phyloP scores from a whole-genome alignment of 768 basidiomycete genomes.

The Leccinum longicurvipes region DNA sequence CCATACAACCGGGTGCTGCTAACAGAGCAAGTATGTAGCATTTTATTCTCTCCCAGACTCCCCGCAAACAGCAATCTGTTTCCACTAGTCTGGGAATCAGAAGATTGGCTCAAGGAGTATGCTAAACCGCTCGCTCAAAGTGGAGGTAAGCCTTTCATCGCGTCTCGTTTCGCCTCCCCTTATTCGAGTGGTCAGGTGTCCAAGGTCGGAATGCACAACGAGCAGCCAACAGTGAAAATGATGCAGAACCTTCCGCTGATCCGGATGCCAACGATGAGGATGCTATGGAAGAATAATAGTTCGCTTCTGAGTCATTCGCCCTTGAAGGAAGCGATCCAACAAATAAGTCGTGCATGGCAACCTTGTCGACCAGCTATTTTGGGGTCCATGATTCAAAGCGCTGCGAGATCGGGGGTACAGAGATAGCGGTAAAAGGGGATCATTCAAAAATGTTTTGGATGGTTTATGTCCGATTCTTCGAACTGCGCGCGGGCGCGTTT shows the following conservation, averaged over 20 bases:
- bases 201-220: conserved; percentile 46
- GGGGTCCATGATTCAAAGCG: conserved; percentile 3
- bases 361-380: neutral
- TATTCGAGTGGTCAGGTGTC: conserved; percentile 38
- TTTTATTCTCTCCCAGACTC: neutral
- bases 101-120: conserved; percentile 86
- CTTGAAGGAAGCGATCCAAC: neutral
- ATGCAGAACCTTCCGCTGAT: conserved; percentile 28
- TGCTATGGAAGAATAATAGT: conserved; percentile 65
- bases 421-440: neutral
- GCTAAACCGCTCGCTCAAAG: conserved; percentile 74
- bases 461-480: conserved; percentile 49
- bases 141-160: conserved; percentile 50
- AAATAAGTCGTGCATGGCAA: neutral
- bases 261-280: conserved; percentile 40
- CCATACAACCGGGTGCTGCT: conserved; percentile 55
- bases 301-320: neutral
- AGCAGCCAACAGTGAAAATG: conserved; percentile 13
- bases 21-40: conserved; percentile 69
- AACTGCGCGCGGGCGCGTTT: conserved; percentile 84
- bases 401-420: neutral
- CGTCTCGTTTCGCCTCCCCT: conserved; percentile 1
- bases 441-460: conserved; percentile 44
- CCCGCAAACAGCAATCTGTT: neutral
- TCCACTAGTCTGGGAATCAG: conserved; percentile 85